Percentiles rank a stretch among this genome's conserved stretches.
phyloP scores from a whole-genome alignment of 345 rosid genomes.

The Populus deltoides region DNA sequence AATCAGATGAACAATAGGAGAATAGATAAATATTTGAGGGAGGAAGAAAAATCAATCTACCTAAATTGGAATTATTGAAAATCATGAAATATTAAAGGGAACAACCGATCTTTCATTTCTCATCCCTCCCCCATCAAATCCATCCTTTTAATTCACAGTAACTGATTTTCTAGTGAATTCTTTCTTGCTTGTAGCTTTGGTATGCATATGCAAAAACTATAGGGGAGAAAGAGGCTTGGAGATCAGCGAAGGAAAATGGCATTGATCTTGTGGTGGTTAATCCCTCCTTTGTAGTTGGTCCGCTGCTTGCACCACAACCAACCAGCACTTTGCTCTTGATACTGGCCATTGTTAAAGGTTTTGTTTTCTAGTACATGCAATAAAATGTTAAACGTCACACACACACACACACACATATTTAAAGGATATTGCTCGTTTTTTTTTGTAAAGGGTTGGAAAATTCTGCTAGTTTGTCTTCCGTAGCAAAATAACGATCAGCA shows the following conservation, averaged over 20 bases:
- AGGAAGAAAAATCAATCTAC: no score
- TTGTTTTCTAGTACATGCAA: background rate
- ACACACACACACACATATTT: no score
- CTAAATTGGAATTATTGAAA: background rate
- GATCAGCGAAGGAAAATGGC: slow-evolving; percentile 58
- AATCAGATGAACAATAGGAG: no score
- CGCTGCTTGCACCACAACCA: slow-evolving; percentile 75
- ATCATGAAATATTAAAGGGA: background rate
- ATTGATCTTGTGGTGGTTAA: slow-evolving; percentile 80
- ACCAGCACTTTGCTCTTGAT: slow-evolving; percentile 63
- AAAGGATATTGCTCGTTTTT: no score
- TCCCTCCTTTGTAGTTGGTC: slow-evolving; percentile 84
- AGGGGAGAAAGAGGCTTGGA: slow-evolving; percentile 84
- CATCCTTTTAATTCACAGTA: background rate
- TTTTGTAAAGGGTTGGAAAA: no score
- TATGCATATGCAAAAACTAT: slow-evolving; percentile 81
- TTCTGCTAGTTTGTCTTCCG: no score
- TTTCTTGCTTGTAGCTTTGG: slow-evolving; percentile 53
- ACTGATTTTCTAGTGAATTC: background rate
- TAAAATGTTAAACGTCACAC: no score
- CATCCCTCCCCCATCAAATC: no score
- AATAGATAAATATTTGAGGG: no score
- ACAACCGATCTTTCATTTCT: no score
- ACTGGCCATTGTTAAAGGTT: slow-evolving; percentile 61
- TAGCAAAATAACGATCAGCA: no score